Evolutionary conservation across 177 flowering plant species (phyloP), one percentile per base, ranked within the genome.

Genomic region (Vitis hybrid): DNA sequence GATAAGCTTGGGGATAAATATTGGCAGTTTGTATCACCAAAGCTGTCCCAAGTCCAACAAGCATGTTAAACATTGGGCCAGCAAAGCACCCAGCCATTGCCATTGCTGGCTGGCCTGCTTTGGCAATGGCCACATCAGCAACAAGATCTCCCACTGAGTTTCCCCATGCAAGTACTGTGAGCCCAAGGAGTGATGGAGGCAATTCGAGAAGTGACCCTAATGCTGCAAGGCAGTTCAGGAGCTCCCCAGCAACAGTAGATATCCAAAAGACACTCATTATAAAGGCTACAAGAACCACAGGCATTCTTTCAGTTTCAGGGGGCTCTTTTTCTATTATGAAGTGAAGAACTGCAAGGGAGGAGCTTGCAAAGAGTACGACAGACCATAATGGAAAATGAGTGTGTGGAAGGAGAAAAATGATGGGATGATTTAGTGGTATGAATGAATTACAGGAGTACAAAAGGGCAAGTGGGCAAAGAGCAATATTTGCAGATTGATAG

Each of bases 81-180:
- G 95, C 99, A 77, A 93, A 96, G 84, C 99, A 96, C 46, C 97
- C 98, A 1, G 98, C 97, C 97, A 96, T 90, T 58, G 98, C 99
- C 95, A 93, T 88, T 49, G 93, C 92, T 13, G 98, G 99, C 72
- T 94, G 97, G 14, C 99, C 98, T 1, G 99, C 97, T 74, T 86
- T 93, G 18, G 99, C 99, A 54, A 96, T 84, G 5, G 98, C 99
- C 15, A 96, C 97, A 72, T 96, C 99, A 68, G 98, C 97, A 66
- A 93, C 99, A 77, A 96, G 99, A 74, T 96, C 99, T 13, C 99
- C 99, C 53, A 96, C 85, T 12, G 99, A 96, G 78, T 96, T 96
- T 30, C 99, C 99, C 99, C 98, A 94, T 12, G 99, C 99, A 32
- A 94, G 92, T 18, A 96, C 99, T 0, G 99, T 96, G 20, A 96